phyloP scores from a whole-genome alignment of 1,139 yeast genomes.

The Candida pseudoviswanathii region DNA sequence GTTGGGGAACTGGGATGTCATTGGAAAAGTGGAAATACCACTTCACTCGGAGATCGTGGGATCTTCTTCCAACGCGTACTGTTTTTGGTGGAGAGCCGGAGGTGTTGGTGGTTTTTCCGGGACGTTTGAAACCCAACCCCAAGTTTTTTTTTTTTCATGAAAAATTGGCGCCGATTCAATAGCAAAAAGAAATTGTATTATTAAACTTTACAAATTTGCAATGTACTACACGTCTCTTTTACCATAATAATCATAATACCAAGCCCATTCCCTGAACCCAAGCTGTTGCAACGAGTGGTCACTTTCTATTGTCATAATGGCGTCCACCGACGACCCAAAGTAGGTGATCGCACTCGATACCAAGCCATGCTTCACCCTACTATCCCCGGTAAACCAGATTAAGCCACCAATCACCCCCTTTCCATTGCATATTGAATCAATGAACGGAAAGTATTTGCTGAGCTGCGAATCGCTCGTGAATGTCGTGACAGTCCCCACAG shows the following conservation, averaged over 20 bases:
- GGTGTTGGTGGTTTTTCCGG: no score
- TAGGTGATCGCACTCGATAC: conserved; percentile 62
- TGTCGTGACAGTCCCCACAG: conserved; percentile 57
- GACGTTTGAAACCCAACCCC: no score
- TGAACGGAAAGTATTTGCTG: conserved; percentile 55
- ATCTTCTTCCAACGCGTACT: neutral
- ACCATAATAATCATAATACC: conserved; percentile 40
- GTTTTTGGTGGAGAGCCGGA: neutral
- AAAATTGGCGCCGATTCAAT: neutral
- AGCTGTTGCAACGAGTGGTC: conserved; percentile 41
- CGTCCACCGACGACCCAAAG: conserved; percentile 46
- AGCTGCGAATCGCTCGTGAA: conserved; percentile 52
- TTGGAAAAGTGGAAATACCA: neutral
- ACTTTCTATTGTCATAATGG: conserved; percentile 16
- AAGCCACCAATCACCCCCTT: conserved; percentile 46
- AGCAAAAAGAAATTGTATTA: neutral
- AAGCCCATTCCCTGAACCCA: conserved; percentile 46
- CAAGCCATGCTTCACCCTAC: conserved; percentile 58
- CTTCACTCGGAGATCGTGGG: neutral
- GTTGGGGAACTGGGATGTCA: no score
- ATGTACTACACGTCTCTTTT: neutral
- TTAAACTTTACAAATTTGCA: neutral
- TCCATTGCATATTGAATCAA: conserved; percentile 26
- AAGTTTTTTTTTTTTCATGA: no score
- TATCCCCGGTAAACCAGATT: conserved; percentile 60